Conservation (phyloP, 2,329 filamentous ascomycete genomes). For the Pseudophaeomoniella oleicola region DNA sequence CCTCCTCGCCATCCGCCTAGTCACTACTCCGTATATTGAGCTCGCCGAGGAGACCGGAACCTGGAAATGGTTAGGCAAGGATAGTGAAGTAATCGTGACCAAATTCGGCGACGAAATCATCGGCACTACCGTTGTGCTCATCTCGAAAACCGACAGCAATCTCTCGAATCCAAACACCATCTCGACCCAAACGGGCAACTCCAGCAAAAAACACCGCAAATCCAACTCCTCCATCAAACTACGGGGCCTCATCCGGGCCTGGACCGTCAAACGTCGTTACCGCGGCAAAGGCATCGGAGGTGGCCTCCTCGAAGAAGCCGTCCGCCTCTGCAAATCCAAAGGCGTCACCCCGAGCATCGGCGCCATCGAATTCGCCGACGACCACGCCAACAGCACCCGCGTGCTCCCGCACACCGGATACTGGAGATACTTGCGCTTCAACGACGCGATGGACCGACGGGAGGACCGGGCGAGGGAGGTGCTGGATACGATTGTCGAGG, state of each 20-base stretch:
- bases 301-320: conserved; percentile 58
- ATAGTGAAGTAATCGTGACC: conserved; percentile 50
- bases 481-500: conserved; percentile 14
- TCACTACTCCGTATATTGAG: conserved; percentile 47
- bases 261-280: conserved; percentile 61
- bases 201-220: background rate
- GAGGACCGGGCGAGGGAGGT: conserved; percentile 39
- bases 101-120: conserved; percentile 55
- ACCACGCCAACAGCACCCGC: conserved; percentile 61
- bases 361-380: conserved; percentile 57
- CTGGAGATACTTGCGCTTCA: conserved; percentile 34
- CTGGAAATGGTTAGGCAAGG: conserved; percentile 46
- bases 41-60: conserved; percentile 44
- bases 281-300: conserved; percentile 57
- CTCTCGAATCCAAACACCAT: background rate
- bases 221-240: background rate
- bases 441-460: conserved; percentile 41
- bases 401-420: conserved; percentile 36
- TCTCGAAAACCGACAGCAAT: background rate
- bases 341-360: conserved; percentile 53
- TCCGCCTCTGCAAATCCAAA: conserved; percentile 50
- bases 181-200: background rate
- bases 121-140: conserved; percentile 48
- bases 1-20: conserved; percentile 45
- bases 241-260: conserved; percentile 56